These are phyloP conservation scores for Sherardia arvensis DNA, from an alignment of 257 asterid species.

Conservation along the genomic window DNA sequence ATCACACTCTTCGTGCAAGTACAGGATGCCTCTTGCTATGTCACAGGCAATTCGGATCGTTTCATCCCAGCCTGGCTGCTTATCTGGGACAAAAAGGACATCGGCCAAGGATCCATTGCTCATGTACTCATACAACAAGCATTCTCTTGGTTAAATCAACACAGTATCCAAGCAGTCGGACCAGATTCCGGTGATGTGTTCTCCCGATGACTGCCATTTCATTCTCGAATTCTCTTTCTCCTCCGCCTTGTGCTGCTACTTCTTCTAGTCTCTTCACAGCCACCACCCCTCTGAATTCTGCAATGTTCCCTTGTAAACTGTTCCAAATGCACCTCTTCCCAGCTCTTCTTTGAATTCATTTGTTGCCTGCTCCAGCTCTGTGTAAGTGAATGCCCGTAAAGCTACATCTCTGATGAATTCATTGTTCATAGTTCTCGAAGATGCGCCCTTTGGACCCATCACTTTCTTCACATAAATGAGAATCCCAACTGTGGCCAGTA, in stretches of 20 bases:
- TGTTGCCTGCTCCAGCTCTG: conserved; percentile 10
- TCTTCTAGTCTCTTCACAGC: conserved; percentile 46
- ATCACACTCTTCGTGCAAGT: neutral
- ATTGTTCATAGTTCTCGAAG: neutral
- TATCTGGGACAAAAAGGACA: conserved; percentile 19
- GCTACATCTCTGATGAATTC: neutral
- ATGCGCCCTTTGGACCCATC: neutral
- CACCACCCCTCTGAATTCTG: conserved; percentile 6
- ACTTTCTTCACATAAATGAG: neutral
- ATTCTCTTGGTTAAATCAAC: conserved; percentile 31
- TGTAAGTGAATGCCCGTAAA: neutral
- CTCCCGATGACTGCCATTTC: conserved; percentile 41
- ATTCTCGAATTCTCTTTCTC: conserved; percentile 37
- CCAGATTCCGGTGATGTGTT: conserved; percentile 49
- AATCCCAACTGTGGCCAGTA: neutral
- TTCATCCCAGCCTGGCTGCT: conserved; percentile 27
- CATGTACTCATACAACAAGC: conserved; percentile 49
- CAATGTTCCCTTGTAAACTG: conserved; percentile 10
- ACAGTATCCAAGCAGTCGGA: conserved; percentile 45
- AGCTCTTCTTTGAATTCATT: conserved; percentile 9
- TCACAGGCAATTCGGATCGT: conserved; percentile 23
- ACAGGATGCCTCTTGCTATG: neutral
- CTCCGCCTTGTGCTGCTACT: conserved; percentile 24
- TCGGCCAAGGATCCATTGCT: conserved; percentile 44
- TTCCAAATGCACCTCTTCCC: conserved; percentile 17